phyloP scores from a whole-genome alignment of 192 early-diverging fungal genomes.

The Chytriomyces sp. region DNA sequence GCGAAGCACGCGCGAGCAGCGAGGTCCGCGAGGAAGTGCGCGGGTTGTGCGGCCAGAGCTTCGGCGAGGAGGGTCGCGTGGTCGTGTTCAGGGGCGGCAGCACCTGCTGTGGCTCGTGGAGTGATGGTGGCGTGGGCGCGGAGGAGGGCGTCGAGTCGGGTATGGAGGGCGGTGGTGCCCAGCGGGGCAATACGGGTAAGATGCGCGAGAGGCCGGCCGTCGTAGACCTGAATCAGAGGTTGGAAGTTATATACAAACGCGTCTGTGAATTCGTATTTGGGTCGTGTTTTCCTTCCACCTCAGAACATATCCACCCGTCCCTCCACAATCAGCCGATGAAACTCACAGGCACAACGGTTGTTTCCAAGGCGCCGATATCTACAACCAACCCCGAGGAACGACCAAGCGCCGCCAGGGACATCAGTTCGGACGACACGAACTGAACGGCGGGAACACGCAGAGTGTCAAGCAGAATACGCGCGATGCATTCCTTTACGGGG shows the following conservation, averaged over 20 bases:
- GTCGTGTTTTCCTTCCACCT: background rate
- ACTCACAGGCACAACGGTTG: conserved; percentile 76
- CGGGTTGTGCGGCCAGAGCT: conserved; percentile 42
- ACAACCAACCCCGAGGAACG: conserved; percentile 78
- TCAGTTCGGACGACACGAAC: conserved; percentile 71
- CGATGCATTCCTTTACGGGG: conserved; percentile 66
- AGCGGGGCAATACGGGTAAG: conserved; percentile 65
- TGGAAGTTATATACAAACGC: too few relatives aligned
- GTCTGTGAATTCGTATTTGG: too few relatives aligned
- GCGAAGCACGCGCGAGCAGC: conserved; percentile 68
- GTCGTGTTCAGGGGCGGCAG: background rate
- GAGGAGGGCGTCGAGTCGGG: conserved; percentile 61
- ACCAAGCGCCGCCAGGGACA: conserved; percentile 77
- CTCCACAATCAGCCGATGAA: background rate
- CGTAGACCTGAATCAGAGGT: too few relatives aligned
- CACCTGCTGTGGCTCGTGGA: conserved; percentile 30
- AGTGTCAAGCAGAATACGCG: conserved; percentile 72
- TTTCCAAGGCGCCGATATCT: conserved; percentile 80
- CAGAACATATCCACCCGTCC: conserved; percentile 16
- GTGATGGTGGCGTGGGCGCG: conserved; percentile 55
- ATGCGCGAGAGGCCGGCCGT: conserved; percentile 66
- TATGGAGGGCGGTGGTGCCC: conserved; percentile 64
- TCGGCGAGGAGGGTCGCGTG: conserved; percentile 42
- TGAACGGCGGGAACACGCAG: conserved; percentile 79
- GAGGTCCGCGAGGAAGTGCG: conserved; percentile 65